These are phyloP conservation scores for Leccinum griseonigrum DNA, from an alignment of 1,284 basidiomycete species.

Conservation along the genomic window DNA sequence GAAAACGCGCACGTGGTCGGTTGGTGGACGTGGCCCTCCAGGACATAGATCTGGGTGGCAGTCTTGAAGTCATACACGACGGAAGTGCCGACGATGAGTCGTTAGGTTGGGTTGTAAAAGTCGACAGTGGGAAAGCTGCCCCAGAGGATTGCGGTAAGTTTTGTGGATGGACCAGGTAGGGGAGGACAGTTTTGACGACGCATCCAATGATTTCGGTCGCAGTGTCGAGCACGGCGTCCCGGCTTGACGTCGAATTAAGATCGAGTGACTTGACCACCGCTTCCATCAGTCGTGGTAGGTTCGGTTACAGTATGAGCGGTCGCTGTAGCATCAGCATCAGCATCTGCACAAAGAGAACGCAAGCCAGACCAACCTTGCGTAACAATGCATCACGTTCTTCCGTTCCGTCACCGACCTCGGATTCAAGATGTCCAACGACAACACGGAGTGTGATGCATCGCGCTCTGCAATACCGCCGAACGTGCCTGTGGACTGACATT, in stretches of 20 bases:
- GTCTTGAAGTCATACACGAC: slow-evolving; percentile 98
- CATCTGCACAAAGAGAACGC: neutral
- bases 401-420: slow-evolving; percentile 78
- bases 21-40: slow-evolving; percentile 84
- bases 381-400: slow-evolving; percentile 92
- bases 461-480: slow-evolving; percentile 81
- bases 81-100: slow-evolving; percentile 90
- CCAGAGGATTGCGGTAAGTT: neutral
- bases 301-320: slow-evolving; percentile 83
- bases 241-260: slow-evolving; percentile 79
- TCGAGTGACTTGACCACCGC: slow-evolving; percentile 97
- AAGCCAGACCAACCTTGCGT: slow-evolving; percentile 59
- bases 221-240: slow-evolving; percentile 86
- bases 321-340: slow-evolving; percentile 45
- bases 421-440: slow-evolving; percentile 88
- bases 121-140: slow-evolving; percentile 87
- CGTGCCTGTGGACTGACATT: slow-evolving; percentile 71
- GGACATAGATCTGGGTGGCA: slow-evolving; percentile 90
- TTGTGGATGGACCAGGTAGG: neutral
- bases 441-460: slow-evolving; percentile 81
- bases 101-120: slow-evolving; percentile 84
- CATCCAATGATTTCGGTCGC: slow-evolving; percentile 93
- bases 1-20: slow-evolving; percentile 87
- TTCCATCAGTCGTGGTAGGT: slow-evolving; percentile 86
- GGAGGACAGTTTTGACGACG: slow-evolving; percentile 66